Conservation (phyloP, 257 asterid genomes). For the Prunella vulgaris region DNA sequence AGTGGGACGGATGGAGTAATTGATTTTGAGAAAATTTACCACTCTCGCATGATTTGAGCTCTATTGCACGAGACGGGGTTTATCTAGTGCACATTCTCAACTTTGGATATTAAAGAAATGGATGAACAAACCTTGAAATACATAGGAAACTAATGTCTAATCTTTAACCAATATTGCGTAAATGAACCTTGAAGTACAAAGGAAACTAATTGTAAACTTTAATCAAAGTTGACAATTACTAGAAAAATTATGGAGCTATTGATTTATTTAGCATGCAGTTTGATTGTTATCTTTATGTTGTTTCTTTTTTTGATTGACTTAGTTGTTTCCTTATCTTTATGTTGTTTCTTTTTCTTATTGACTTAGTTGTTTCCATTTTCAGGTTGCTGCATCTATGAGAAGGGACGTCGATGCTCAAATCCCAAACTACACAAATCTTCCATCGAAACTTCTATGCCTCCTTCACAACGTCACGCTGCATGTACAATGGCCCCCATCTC, state of each 20-base stretch:
- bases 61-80: background rate
- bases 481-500: slow-evolving; percentile 31
- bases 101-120: background rate
- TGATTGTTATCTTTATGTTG: too few relatives aligned
- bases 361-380: slow-evolving; percentile 7
- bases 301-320: background rate
- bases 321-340: too few relatives aligned
- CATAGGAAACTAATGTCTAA: background rate
- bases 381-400: slow-evolving; percentile 97
- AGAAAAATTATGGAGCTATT: background rate
- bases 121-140: background rate
- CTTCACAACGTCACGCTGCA: slow-evolving; percentile 79
- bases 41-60: background rate
- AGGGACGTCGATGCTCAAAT: slow-evolving; percentile 75
- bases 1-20: too few relatives aligned
- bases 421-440: slow-evolving; percentile 89
- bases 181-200: background rate
- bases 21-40: background rate
- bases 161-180: background rate
- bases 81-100: background rate
- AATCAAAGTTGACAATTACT: background rate
- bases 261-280: background rate
- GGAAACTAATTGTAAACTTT: background rate
- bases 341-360: too few relatives aligned
- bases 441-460: slow-evolving; percentile 79